These are phyloP conservation scores for Allium fistulosum DNA, from an alignment of 106 monocot genomes.

Conservation along the genomic window DNA sequence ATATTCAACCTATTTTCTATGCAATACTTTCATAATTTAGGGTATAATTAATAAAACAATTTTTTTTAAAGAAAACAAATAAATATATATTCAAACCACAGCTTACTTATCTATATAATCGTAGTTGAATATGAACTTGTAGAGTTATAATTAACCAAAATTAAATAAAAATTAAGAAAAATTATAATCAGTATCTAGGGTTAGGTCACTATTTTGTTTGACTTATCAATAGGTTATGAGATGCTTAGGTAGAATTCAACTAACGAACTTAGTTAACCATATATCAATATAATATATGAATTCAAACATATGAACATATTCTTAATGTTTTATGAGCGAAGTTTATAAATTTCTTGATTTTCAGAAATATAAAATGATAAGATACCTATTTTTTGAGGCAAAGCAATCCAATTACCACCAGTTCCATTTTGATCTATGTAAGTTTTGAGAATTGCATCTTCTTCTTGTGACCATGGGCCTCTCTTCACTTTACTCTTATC, in stretches of 20 bases:
- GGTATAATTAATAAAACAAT: background rate
- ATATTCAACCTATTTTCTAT: background rate
- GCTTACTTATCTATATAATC: conserved; percentile 1
- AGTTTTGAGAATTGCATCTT: conserved; percentile 78
- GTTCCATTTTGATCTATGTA: conserved; percentile 90
- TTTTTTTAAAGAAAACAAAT: background rate
- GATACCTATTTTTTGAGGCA: conserved; percentile 87
- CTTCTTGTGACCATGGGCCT: conserved; percentile 93
- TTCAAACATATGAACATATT: no score
- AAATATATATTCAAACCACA: conserved; percentile 21
- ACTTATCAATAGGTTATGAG: no score
- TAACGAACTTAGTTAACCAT: no score
- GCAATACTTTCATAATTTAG: background rate
- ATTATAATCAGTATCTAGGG: no score
- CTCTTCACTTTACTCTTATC: conserved; percentile 95
- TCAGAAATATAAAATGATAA: conserved; percentile 40
- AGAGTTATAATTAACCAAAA: no score
- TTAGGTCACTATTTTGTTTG: no score
- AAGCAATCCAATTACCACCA: conserved; percentile 97
- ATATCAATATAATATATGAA: no score
- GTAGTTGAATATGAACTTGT: no score
- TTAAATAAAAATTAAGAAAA: no score
- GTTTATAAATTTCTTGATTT: conserved; percentile 20
- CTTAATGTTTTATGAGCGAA: no score
- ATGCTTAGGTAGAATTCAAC: no score